Evolutionary conservation across 2,329 filamentous ascomycete genomes (phyloP).

Genomic region (Diplodia scrobiculata): DNA sequence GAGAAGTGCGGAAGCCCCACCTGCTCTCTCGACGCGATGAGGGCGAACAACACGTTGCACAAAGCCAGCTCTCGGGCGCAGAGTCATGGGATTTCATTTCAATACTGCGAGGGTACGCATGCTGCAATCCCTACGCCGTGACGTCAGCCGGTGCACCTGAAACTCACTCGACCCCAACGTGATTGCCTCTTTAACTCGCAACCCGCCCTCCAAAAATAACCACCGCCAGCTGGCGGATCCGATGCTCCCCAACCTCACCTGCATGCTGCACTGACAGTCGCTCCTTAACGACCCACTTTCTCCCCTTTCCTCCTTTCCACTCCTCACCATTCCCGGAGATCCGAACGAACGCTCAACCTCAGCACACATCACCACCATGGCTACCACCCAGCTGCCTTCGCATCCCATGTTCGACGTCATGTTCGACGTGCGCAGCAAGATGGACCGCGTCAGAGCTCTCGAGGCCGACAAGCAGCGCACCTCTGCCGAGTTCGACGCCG

Average conservation of each 20-base stretch:
- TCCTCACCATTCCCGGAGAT: no score
- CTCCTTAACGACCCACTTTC: not conserved
- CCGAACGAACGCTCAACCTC: not conserved
- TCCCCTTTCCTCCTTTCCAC: not conserved
- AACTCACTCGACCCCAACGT: not conserved
- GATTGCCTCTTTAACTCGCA: slow-evolving; percentile 11
- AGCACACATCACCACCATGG: not conserved
- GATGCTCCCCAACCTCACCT: not conserved
- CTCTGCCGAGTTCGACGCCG: slow-evolving; percentile 2
- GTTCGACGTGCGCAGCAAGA: slow-evolving; percentile 14
- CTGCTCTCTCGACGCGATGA: not conserved
- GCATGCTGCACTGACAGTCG: not conserved
- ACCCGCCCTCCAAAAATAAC: slow-evolving; percentile 11
- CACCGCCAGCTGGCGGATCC: not conserved
- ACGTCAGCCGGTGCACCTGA: slow-evolving; percentile 3
- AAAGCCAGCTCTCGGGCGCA: not conserved
- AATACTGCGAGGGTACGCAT: not conserved
- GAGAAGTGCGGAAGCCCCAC: not conserved
- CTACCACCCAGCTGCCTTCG: not conserved
- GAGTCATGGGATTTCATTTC: not conserved
- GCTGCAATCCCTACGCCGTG: not conserved
- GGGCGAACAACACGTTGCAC: slow-evolving; percentile 1
- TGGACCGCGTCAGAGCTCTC: slow-evolving; percentile 22
- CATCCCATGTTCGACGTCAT: slow-evolving; percentile 25
- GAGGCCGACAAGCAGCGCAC: slow-evolving; percentile 8